Percentiles rank a stretch among this genome's conserved stretches.
Conservation (phyloP, 768 basidiomycete genomes). For the Psilocybe tampanensis region DNA sequence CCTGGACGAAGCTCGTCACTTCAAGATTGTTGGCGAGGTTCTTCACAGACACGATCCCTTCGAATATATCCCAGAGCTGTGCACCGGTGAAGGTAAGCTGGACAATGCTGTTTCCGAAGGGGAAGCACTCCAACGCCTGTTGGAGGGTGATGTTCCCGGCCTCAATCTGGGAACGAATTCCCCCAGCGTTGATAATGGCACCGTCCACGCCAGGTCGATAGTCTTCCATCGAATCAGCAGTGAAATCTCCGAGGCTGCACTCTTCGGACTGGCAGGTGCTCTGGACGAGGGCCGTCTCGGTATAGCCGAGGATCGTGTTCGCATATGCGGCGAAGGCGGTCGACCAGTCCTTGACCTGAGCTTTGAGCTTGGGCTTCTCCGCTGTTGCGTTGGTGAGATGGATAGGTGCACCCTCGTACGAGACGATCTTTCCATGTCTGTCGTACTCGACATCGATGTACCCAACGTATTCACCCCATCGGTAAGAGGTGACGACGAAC, state of each 20-base stretch:
- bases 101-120: conserved; percentile 43
- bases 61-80: conserved; percentile 44
- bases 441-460: conserved; percentile 46
- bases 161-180: conserved; percentile 42
- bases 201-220: conserved; percentile 31
- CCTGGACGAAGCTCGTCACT: conserved; percentile 45
- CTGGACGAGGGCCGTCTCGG: conserved; percentile 37
- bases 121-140: conserved; percentile 42
- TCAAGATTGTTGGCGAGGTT: conserved; percentile 27
- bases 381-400: conserved; percentile 38
- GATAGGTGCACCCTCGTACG: conserved; percentile 45
- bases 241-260: conserved; percentile 45
- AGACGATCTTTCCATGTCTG: conserved; percentile 36
- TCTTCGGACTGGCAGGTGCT: conserved; percentile 42
- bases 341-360: conserved; percentile 40
- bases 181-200: conserved; percentile 45
- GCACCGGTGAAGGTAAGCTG: conserved; percentile 42
- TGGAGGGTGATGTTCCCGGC: conserved; percentile 42
- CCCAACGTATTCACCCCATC: conserved; percentile 50
- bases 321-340: conserved; percentile 38
- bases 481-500: conserved; percentile 46
- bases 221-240: conserved; percentile 44
- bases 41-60: conserved; percentile 37
- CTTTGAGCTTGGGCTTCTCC: conserved; percentile 37
- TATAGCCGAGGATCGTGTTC: conserved; percentile 37